Evolutionary conservation across 2,329 filamentous ascomycete genomes (phyloP).

Genomic region (Cercospora zeae-maydis): DNA sequence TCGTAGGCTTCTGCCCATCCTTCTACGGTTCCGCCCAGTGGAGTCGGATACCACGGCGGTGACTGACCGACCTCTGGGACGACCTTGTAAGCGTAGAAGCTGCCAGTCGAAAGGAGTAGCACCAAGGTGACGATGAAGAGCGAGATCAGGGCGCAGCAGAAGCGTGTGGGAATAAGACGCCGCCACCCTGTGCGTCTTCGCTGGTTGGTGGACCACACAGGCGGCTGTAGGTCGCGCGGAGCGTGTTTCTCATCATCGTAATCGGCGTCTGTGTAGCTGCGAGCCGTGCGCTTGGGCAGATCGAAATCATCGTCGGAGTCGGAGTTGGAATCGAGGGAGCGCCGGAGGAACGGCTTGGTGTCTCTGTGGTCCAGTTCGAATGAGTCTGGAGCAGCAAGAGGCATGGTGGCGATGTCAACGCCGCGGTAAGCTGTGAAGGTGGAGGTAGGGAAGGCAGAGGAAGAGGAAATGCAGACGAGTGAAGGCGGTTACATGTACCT

Average conservation of each 20-base stretch:
- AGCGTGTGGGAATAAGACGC: slow-evolving; percentile 37
- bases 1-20: slow-evolving; percentile 73
- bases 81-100: slow-evolving; percentile 45
- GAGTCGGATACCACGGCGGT: slow-evolving; percentile 62
- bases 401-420: slow-evolving; percentile 23
- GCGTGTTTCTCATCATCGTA: slow-evolving; percentile 28
- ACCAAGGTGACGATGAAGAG: slow-evolving; percentile 43
- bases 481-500: background rate
- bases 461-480: background rate
- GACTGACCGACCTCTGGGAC: slow-evolving; percentile 43
- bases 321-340: slow-evolving; percentile 15
- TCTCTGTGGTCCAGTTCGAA: slow-evolving; percentile 32
- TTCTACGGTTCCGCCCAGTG: slow-evolving; percentile 66
- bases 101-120: slow-evolving; percentile 44
- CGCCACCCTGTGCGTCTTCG: slow-evolving; percentile 25
- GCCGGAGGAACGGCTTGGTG: slow-evolving; percentile 12
- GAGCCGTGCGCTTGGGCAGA: background rate
- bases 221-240: slow-evolving; percentile 16
- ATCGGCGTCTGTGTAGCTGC: slow-evolving; percentile 41
- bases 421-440: background rate
- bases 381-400: slow-evolving; percentile 29
- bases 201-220: slow-evolving; percentile 28
- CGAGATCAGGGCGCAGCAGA: slow-evolving; percentile 44
- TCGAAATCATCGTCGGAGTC: slow-evolving; percentile 17
- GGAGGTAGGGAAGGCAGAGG: background rate